Evolutionary conservation across 352 stramenopile species (phyloP), one percentile per base, ranked within the genome.

Genomic region (Phytopythium litorale): DNA sequence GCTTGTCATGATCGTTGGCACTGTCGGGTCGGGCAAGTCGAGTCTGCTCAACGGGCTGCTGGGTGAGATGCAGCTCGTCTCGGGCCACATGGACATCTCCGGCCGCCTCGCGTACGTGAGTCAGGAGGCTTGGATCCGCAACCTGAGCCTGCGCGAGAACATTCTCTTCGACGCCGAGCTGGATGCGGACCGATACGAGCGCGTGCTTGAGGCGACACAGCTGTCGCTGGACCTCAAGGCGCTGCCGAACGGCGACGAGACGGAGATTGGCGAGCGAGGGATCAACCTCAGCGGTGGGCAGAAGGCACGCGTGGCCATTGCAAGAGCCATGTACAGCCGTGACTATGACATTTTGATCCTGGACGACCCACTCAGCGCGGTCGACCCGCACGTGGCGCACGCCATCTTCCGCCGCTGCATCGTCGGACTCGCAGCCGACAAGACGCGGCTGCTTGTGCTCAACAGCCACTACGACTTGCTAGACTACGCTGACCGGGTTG

Each of bases 231-330:
- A 98, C 67, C 66, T 98, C 9, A 66, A 76, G 21, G 69, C 93
- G 3, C 76, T 98, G 19, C 81, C 89, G 2, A 68, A 85, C 49
- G 91, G 94, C 18, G 95, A 99, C 67, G 40, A 74, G 66, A 98
- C 92, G 3, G 93, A 98, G 70, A 98, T 99, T 56, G 96, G 94
- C 7, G 95, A 98, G 71, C 93, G 93, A 50, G 96, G 96, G 0
- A 92, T 99, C 33, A 99, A 97, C 48, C 63, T 99, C 3, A 96
- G 73, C 16, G 95, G 96, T 18, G 96, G 96, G 1, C 94, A 98
- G 69, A 97, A 98, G 68, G 74, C 73, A 11, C 75, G 91, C 21
- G 78, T 98, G 16, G 75, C 75, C 2, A 75, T 98, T 7, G 95
- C 95, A 6, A 71, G 96, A 7, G 89, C 81, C 1, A 76, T 98